Evolutionary conservation across 805 yeast species (phyloP), one percentile per base, ranked within the genome.

Genomic region (Candida glaebosa): DNA sequence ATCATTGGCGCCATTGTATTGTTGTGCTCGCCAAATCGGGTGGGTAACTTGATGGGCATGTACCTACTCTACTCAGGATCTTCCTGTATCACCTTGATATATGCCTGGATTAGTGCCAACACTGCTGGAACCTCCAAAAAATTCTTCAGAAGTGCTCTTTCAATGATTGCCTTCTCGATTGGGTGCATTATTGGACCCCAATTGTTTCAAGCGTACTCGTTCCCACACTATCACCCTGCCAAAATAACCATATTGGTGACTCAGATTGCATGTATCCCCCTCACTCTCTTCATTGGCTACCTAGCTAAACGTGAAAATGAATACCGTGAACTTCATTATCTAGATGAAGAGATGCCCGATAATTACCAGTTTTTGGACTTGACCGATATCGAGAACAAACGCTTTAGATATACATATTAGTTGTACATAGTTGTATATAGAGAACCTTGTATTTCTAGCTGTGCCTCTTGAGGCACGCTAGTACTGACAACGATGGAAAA

Each of bases 61-160:
- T 77, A 78, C 49, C 52, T 75, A 53, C 64, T 71, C 37, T 67
- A 79, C 72, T 68, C 82, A 50, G 73, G 84, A 33, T 73, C 81
- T 22, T 68, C 80, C 60, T 67, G 77, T 40, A 79, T 77, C 41
- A 76, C 84, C 1, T 65, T 79, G 40, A 65, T 80, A 22, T 79
- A 78, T 51, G 73, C 79, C 4, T 79, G 84, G 85, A 77, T 77
- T 45, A 71, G 76, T 41, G 73, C 81, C 35, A 79, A 84, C 56
- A 74, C 81, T 26, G 81, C 89, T 1, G 93, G 93, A 9, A 76
- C 79, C 47, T 83, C 90, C n/a, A 86, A 86, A 60, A 80, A 83
- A 51, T 69, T 80, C 49, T 71, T 79, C 4, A 71, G 78, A 19
- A 76, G 78, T 40, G 82, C 83, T 4, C 57, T 81, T 26, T 73